Conservation (phyloP, 257 asterid genomes). For the Capsicum baccatum region DNA sequence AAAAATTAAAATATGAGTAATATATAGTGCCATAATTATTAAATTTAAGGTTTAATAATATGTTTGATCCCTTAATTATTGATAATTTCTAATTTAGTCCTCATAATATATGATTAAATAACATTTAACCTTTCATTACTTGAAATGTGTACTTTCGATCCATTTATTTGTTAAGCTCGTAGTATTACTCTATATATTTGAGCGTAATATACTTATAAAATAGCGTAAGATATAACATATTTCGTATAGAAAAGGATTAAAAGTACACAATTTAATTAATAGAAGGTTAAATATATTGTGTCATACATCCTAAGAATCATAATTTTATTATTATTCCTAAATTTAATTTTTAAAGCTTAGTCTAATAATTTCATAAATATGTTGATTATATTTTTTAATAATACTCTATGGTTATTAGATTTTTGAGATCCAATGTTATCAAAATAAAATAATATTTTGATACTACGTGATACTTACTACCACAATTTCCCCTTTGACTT, state of each 20-base stretch:
- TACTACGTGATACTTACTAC: not conserved
- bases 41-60: not conserved
- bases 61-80: not conserved
- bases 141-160: not conserved
- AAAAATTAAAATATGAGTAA: not conserved
- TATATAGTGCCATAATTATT: not conserved
- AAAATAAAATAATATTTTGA: not conserved
- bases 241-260: not conserved
- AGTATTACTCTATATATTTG: not conserved
- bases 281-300: not conserved
- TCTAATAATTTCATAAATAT: not conserved
- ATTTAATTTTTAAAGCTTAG: not conserved
- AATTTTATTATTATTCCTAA: not conserved
- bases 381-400: not conserved
- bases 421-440: constrained; percentile 27
- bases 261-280: not conserved
- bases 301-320: too few relatives aligned
- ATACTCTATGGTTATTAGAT: not conserved
- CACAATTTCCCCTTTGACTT: constrained; percentile 11
- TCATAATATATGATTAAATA: not conserved
- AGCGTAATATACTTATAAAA: not conserved
- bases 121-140: not conserved
- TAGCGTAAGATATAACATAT: too few relatives aligned
- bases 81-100: not conserved
- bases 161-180: not conserved